Base-by-base conservation (phyloP, 805 yeast species). In the Candida sithepensis region DNA sequence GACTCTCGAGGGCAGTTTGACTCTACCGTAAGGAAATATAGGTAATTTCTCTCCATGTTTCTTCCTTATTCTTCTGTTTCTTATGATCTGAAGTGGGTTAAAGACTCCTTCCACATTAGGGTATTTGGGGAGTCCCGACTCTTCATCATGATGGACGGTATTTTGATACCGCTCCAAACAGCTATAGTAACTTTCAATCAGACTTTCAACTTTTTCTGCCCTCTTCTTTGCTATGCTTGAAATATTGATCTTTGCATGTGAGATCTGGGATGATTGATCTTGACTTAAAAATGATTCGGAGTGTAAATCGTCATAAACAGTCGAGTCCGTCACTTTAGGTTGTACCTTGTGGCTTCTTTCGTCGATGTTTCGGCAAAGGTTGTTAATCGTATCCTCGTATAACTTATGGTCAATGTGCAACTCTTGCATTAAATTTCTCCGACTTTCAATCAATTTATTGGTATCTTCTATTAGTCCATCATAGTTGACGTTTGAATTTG, bases 71-170 rank as follows among this genome's bases (percentile, higher is more conserved):
- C 72, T 73, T 48, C 96, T 72, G 64, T 88, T 85, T 47, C 97
- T 69, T 23, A 89, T 79, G n/a, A 83, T 75, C 64, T 88, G 96
- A 39, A 89, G 68, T 3, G 96, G 96, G 60, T 89, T 89, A 69
- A 83, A 89, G 3, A 78, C 75, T 2, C 84, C 87, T 47, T 82
- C 88, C 2, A 85, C 76, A 2, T 78, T 79, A 2, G 72, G 74
- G 52, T 76, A 74, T 2, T 40, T 45, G 0, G 60, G 58, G 14
- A 28, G 42, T 16, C 38, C 48, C 3, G 44, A 51, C 2, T 43
- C 49, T 14, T 58, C 60, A 4, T 54, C 63, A 14, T 54, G 49
- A 57, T 53, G 59, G 41, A 55, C 55, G 50, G 56, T 52, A 9
- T 65, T 66, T 32, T 72, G 66, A 22, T 68, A 66, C 48, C 74